These are phyloP conservation scores for Calocybe indica DNA, from an alignment of 768 basidiomycete species.

Conservation along the genomic window DNA sequence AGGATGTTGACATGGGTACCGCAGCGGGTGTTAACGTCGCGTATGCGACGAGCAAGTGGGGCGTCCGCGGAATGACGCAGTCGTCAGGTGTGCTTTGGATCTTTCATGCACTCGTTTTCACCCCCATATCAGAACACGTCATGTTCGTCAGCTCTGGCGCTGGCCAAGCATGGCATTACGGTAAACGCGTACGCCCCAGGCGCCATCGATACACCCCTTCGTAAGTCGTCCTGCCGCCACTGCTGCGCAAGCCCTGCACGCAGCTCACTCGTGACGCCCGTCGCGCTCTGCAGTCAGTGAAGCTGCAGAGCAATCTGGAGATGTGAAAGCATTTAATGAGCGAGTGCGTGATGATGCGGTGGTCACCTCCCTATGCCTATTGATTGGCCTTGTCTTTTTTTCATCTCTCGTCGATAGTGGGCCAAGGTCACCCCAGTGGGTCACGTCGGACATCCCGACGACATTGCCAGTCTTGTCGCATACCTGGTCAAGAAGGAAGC, in stretches of 20 bases:
- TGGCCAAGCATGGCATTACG: conserved; percentile 22
- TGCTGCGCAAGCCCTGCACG: neutral
- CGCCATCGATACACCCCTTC: conserved; percentile 7
- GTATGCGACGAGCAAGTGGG: conserved; percentile 36
- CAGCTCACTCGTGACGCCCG: no score
- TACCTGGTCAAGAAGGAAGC: conserved; percentile 30
- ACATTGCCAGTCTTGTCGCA: conserved; percentile 30
- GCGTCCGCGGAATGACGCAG: conserved; percentile 36
- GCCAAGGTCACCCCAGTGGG: no score
- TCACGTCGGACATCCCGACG: conserved; percentile 8
- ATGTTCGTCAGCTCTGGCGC: conserved; percentile 5
- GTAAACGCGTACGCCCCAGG: conserved; percentile 31
- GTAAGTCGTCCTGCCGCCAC: neutral
- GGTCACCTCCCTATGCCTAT: no score
- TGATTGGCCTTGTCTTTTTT: no score
- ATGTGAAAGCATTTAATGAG: no score
- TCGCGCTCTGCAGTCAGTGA: no score
- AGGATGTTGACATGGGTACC: neutral
- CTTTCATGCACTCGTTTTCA: neutral
- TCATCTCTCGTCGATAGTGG: no score
- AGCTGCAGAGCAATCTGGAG: no score
- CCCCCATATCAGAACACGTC: neutral
- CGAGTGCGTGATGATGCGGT: no score
- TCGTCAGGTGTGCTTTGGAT: conserved; percentile 18
- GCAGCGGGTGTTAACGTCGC: conserved; percentile 7